These are phyloP conservation scores for Metschnikowia shivogae DNA, from an alignment of 805 yeast species.

Conservation along the genomic window DNA sequence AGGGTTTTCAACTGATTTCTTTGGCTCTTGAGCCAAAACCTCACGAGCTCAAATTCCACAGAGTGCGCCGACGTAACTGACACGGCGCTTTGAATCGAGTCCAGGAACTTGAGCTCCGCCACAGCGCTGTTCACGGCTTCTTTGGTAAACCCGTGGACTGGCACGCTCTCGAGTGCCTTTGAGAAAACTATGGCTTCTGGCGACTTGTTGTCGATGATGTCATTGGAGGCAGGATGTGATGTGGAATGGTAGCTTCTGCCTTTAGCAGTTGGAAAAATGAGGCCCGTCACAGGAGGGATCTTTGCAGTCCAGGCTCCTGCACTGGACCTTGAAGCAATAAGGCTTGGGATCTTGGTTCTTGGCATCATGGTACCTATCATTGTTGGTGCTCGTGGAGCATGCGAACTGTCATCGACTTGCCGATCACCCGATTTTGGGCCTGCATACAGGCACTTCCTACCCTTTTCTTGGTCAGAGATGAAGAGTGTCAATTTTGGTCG, in stretches of 20 bases:
- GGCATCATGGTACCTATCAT: no score
- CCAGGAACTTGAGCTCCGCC: constrained; percentile 47
- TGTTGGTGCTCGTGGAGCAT: no score
- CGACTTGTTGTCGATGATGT: constrained; percentile 26
- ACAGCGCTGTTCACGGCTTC: constrained; percentile 48
- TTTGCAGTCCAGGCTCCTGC: no score
- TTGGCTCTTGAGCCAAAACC: constrained; percentile 45
- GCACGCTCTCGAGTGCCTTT: constrained; percentile 41
- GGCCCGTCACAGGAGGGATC: no score
- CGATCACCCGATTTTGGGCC: background rate
- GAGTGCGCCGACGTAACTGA: constrained; percentile 23
- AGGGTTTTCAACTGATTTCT: constrained; percentile 35
- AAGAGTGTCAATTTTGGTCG: background rate
- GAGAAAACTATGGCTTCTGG: constrained; percentile 41
- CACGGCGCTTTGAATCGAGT: constrained; percentile 44
- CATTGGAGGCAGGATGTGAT: constrained; percentile 34
- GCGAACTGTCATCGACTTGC: no score
- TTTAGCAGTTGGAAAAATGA: no score
- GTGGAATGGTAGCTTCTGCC: constrained; percentile 30
- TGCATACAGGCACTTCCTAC: background rate
- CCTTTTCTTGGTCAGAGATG: background rate
- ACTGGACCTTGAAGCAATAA: no score
- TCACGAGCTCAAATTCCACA: constrained; percentile 50
- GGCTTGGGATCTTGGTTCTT: no score
- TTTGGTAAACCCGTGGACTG: constrained; percentile 48